Evolutionary conservation across 192 early-diverging fungal species (phyloP).

Genomic region (Dissophora globulifera): DNA sequence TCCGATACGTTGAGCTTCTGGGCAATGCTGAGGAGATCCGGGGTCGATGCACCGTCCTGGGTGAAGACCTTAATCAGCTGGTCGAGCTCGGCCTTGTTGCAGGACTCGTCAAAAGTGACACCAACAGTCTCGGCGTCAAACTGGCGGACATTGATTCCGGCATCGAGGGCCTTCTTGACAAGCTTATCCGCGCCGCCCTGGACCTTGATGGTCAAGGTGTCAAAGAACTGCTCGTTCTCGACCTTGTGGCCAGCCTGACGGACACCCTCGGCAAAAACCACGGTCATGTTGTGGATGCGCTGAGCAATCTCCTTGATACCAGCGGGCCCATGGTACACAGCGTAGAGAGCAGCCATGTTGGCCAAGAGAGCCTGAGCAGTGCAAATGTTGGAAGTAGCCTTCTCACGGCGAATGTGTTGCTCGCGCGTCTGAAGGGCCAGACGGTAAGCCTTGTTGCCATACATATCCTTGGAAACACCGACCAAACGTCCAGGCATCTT

Average conservation of each 20-base stretch:
- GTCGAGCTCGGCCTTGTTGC: slow-evolving; percentile 83
- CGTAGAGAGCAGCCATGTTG: slow-evolving; percentile 99
- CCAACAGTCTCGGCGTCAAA: slow-evolving; percentile 81
- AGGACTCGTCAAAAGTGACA: slow-evolving; percentile 94
- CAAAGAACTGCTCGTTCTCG: slow-evolving; percentile 91
- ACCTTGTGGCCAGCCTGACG: slow-evolving; percentile 79
- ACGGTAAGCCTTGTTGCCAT: slow-evolving; percentile 91
- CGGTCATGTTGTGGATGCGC: slow-evolving; percentile 93
- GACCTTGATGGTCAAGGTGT: slow-evolving; percentile 91
- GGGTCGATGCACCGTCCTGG: slow-evolving; percentile 64
- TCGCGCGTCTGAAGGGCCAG: slow-evolving; percentile 97
- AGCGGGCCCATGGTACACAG: slow-evolving; percentile 97
- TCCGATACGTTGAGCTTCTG: slow-evolving; percentile 65
- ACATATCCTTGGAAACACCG: slow-evolving; percentile 93
- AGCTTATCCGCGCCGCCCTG: slow-evolving; percentile 69
- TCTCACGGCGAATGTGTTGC: slow-evolving; percentile 99
- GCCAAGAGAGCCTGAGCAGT: slow-evolving; percentile 98
- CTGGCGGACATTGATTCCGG: slow-evolving; percentile 89
- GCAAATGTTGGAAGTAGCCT: slow-evolving; percentile 99
- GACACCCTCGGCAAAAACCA: slow-evolving; percentile 83
- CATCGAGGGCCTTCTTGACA: slow-evolving; percentile 75
- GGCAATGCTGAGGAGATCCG: slow-evolving; percentile 55
- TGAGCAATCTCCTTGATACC: slow-evolving; percentile 91
- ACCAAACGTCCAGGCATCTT: slow-evolving; percentile 96
- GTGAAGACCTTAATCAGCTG: slow-evolving; percentile 84